Conservation (phyloP, 768 basidiomycete species). For the Termitomyces sp. region DNA sequence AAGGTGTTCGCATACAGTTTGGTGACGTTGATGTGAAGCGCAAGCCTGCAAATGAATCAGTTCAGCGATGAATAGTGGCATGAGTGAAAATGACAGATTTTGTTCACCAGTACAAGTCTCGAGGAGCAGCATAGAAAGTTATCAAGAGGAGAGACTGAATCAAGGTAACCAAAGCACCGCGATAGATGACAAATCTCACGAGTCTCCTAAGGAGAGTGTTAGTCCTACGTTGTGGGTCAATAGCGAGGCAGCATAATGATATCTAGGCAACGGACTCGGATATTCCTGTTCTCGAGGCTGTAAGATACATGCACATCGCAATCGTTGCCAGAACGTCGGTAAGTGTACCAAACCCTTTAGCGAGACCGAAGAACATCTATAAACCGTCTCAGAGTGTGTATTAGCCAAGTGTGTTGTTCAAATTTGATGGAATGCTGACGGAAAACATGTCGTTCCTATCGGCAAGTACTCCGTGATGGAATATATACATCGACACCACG, state of each 20-base stretch:
- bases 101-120: slow-evolving; percentile 32
- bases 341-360: slow-evolving; percentile 38
- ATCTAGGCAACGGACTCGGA: slow-evolving; percentile 21
- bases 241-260: not conserved
- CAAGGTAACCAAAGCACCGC: slow-evolving; percentile 38
- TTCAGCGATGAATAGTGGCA: not conserved
- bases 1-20: slow-evolving; percentile 44
- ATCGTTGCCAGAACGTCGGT: slow-evolving; percentile 41
- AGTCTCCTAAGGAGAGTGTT: slow-evolving; percentile 33
- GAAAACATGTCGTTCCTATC: slow-evolving; percentile 24
- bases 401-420: not conserved
- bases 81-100: not conserved
- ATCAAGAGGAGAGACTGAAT: slow-evolving; percentile 37
- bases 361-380: slow-evolving; percentile 38
- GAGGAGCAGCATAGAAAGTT: slow-evolving; percentile 33
- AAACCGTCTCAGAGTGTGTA: not conserved
- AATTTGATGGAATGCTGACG: slow-evolving; percentile 14
- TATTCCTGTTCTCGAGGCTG: slow-evolving; percentile 32
- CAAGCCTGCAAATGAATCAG: slow-evolving; percentile 28
- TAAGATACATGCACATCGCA: slow-evolving; percentile 37
- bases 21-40: slow-evolving; percentile 43
- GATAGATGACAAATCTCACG: slow-evolving; percentile 35
- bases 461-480: slow-evolving; percentile 24
- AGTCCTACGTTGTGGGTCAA: slow-evolving; percentile 24
- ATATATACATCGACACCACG: slow-evolving; percentile 33